These are phyloP conservation scores for Ceratocystis colombiana DNA, from an alignment of 2,329 filamentous ascomycete species.

Conservation along the genomic window DNA sequence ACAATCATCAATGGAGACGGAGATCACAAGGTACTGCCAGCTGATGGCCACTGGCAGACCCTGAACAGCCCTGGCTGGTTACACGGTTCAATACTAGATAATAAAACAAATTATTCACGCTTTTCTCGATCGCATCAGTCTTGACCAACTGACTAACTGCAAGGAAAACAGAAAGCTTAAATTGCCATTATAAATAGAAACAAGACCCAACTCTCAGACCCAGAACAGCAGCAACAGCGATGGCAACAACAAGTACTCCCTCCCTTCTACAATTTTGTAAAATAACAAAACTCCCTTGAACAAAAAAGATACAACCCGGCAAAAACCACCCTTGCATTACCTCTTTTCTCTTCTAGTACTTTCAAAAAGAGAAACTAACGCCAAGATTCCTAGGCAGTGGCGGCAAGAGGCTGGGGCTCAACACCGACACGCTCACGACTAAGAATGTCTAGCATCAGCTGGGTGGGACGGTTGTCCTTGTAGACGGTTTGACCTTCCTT, in stretches of 20 bases:
- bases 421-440: conserved; percentile 94
- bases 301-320: conserved; percentile 16
- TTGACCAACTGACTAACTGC: neutral
- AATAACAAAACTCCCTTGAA: neutral
- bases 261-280: conserved; percentile 3
- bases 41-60: neutral
- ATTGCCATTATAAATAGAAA: conserved; percentile 21
- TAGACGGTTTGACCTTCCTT: conserved; percentile 71
- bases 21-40: neutral
- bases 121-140: neutral
- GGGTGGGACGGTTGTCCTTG: conserved; percentile 78
- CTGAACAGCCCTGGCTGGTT: neutral
- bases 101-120: too few species aligned
- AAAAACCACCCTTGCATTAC: neutral
- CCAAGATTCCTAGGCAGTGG: conserved; percentile 34
- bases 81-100: neutral
- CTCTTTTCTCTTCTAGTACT: neutral
- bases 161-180: neutral
- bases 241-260: conserved; percentile 2
- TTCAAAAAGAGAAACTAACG: conserved; percentile 11
- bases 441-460: conserved; percentile 80
- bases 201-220: conserved; percentile 14
- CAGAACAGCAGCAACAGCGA: conserved; percentile 15
- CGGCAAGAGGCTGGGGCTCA: conserved; percentile 52
- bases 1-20: neutral